Base-by-base conservation (phyloP, 1,284 basidiomycete genomes). In the Irpex sp. region DNA sequence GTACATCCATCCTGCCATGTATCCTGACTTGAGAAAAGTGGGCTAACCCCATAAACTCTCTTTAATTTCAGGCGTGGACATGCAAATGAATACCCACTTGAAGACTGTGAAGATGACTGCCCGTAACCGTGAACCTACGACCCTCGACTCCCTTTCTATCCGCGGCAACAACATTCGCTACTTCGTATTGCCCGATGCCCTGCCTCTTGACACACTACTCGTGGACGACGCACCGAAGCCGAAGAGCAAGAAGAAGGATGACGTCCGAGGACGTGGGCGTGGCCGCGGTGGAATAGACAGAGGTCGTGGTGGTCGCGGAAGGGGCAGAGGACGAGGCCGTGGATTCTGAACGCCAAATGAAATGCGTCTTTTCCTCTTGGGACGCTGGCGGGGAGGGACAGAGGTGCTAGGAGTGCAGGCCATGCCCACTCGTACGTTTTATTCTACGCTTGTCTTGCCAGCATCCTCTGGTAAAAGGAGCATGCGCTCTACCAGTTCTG, bases 201-300 rank as follows among this genome's bases (percentile, higher is more conserved):
- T 99, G 3, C 97, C 97, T 0, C 82, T 99, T 63, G 97, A 99
- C 77, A 98, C 96, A 4, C 85, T 99, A 7, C 85, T 99, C 5
- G 95, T 99, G 21, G 97, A 99, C 75, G 97, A 99, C 74, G 94
- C 95, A 36, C 97, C 97, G 4, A 97, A 97, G 78, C 95, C 97
- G 15, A 98, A 97, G 70, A 90, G 88, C 71, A 83, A 88, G 71
- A 93, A 93, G 77, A 92, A 91, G 77, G 90, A 91, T 15, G 89
- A 89, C 51, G 73, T 80, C 1, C 78, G 89, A 39, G 89, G 87
- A n/a, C 82, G 84, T 11, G 68, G 81, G 31, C 78, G 71, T 4
- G 78, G 74, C 6, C 81, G 80, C 35, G 79, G 86, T 17, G 80
- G 78, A 15, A 71, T 85, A 26, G 81, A 84, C 31, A 74, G 87